These are phyloP conservation scores for Purpureocillium takamizusanense DNA, from an alignment of 2,329 filamentous ascomycete species.

Conservation along the genomic window DNA sequence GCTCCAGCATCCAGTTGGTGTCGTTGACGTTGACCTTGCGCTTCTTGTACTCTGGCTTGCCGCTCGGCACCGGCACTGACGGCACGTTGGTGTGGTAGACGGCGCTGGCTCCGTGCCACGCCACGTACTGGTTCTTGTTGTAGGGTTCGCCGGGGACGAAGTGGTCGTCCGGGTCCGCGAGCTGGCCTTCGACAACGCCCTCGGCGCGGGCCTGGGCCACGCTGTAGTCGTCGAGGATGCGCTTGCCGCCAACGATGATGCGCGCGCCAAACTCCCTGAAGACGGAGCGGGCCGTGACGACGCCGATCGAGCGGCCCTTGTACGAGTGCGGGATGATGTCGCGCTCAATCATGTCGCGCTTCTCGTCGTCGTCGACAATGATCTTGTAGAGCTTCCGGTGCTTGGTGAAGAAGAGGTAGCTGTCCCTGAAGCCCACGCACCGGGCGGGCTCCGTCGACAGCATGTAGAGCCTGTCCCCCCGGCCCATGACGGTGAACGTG, in stretches of 20 bases:
- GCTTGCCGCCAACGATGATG: slow-evolving; percentile 85
- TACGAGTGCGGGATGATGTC: slow-evolving; percentile 96
- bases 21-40: slow-evolving; percentile 82
- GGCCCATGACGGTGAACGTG: slow-evolving; percentile 82
- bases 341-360: slow-evolving; percentile 89
- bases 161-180: slow-evolving; percentile 83
- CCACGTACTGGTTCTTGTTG: slow-evolving; percentile 98
- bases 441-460: slow-evolving; percentile 93
- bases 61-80: slow-evolving; percentile 63
- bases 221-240: slow-evolving; percentile 83
- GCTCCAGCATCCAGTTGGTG: slow-evolving; percentile 93
- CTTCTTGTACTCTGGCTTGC: slow-evolving; percentile 76
- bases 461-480: slow-evolving; percentile 89
- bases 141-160: slow-evolving; percentile 75
- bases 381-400: slow-evolving; percentile 96
- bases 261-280: slow-evolving; percentile 93
- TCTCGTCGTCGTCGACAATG: slow-evolving; percentile 95
- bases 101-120: slow-evolving; percentile 93
- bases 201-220: slow-evolving; percentile 65
- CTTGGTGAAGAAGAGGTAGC: slow-evolving; percentile 98
- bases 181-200: slow-evolving; percentile 76
- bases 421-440: slow-evolving; percentile 94
- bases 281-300: slow-evolving; percentile 91
- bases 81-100: slow-evolving; percentile 84
- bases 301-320: slow-evolving; percentile 94